These are phyloP conservation scores for Acer campestre DNA, from an alignment of 345 rosid genomes.

Conservation along the genomic window DNA sequence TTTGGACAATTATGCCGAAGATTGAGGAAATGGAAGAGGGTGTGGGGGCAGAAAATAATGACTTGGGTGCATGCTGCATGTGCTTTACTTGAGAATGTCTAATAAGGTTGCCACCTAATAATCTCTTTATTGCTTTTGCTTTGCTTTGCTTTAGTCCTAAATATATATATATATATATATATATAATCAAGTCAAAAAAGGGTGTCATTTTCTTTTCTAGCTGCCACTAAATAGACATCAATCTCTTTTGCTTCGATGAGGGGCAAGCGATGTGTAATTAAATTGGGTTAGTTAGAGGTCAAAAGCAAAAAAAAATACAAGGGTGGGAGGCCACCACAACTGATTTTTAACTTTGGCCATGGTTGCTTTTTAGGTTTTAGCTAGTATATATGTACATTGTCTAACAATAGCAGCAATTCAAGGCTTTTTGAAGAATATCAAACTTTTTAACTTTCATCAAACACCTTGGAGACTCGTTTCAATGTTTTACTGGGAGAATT, in stretches of 20 bases:
- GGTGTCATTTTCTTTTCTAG: conserved; percentile 6
- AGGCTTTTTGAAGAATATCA: background rate
- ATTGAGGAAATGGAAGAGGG: conserved; percentile 44
- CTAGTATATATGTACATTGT: background rate
- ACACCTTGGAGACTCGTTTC: background rate
- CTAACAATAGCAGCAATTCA: background rate
- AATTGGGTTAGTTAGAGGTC: conserved; percentile 33
- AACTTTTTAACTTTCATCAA: background rate
- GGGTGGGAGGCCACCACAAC: conserved; percentile 9
- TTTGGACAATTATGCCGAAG: conserved; percentile 51
- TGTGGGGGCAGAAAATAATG: conserved; percentile 41
- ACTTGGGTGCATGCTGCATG: background rate
- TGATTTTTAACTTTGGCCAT: background rate
- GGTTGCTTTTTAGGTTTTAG: background rate
- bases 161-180: no score
- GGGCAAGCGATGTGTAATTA: background rate
- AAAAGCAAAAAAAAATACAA: background rate
- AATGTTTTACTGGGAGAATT: background rate
- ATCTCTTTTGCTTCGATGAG: conserved; percentile 18
- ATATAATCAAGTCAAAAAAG: background rate
- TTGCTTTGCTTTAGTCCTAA: background rate
- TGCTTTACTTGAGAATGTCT: conserved; percentile 6
- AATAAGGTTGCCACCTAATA: background rate
- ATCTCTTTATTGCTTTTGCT: background rate
- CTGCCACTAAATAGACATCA: background rate